Base-by-base conservation (phyloP, 169 alveolate genomes). In the Perkinsus chesapeaki region DNA sequence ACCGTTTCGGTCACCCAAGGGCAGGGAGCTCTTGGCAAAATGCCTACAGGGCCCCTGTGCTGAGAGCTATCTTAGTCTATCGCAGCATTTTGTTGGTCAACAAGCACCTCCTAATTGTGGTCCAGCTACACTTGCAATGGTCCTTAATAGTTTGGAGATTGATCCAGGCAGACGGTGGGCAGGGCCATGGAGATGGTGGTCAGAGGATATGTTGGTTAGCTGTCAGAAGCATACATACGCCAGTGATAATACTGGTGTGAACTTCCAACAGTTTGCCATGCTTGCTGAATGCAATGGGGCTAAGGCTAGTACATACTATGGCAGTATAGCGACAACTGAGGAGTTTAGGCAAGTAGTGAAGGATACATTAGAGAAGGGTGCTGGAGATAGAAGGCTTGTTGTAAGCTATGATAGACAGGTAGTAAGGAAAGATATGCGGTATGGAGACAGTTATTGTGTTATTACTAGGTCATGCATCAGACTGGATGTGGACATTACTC, bases 401-500 rank as follows among this genome's bases (percentile, higher is more conserved):
- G 82, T 60, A 20, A 60, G 82, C 31, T 60, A 60, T 60, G 82
- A 60, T 60, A 60, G 82, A 60, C 82, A 60, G 82, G 82, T 60
- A 60, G 31, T 60, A n/a, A n/a, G n/a, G 82, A 7, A 20, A 60
- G 82, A 60, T 20, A 1, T 20, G 82, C 1, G 82, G 23, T 20
- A 60, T 60, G 31, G 82, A 20, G 82, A 60, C 27, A 34, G 0
- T 60, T 12, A 23, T 60, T 27, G 12, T 60, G 82, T 60, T 9
- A 60, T 60, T 27, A 1, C 27, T 23, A 60, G 82, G 82, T 60
- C 1, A 60, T 60, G 82, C 73, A 39, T 27, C 95, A 95, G 92
- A 95, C 96, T 5, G 97, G 97, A 36, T 94, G 92, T 60, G 97
- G 97, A 27, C 97, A 95, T 48, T 95, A 93, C 47, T 94, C 96